phyloP scores from a whole-genome alignment of 148 eudicot species.

The Salicornia ramosissima region DNA sequence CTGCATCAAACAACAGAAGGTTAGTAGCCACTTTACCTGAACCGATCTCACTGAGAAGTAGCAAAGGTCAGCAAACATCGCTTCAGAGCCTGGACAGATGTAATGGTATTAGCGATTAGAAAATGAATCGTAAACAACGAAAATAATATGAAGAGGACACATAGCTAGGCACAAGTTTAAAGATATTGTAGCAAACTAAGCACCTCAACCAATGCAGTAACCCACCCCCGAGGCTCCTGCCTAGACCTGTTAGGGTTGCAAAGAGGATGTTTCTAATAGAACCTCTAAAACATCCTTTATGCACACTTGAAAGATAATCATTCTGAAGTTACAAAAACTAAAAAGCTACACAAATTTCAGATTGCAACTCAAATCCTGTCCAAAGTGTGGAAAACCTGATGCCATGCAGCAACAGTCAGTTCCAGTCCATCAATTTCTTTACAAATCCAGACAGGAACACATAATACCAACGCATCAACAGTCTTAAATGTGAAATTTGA shows the following conservation, averaged over 20 bases:
- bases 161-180: not conserved
- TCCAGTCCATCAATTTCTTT: not conserved
- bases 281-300: not conserved
- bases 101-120: slow-evolving; percentile 10
- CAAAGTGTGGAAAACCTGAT: not conserved
- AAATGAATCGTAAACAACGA: not conserved
- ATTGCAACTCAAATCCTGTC: not conserved
- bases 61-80: slow-evolving; percentile 99
- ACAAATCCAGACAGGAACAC: not conserved
- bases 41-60: slow-evolving; percentile 95
- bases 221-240: not conserved
- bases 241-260: not conserved
- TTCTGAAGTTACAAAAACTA: too few species aligned
- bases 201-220: not conserved
- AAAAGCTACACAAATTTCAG: not conserved
- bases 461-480: not conserved
- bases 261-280: not conserved
- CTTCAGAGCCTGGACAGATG: slow-evolving; percentile 79
- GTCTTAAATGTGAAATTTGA: not conserved
- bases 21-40: slow-evolving; percentile 52
- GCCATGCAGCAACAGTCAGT: not conserved
- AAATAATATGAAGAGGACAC: not conserved
- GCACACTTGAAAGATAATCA: slow-evolving; percentile 3
- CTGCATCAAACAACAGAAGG: not conserved
- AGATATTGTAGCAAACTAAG: not conserved